Evolutionary conservation across 306 rosid genomes (phyloP).

Genomic region (Vigna radiata): DNA sequence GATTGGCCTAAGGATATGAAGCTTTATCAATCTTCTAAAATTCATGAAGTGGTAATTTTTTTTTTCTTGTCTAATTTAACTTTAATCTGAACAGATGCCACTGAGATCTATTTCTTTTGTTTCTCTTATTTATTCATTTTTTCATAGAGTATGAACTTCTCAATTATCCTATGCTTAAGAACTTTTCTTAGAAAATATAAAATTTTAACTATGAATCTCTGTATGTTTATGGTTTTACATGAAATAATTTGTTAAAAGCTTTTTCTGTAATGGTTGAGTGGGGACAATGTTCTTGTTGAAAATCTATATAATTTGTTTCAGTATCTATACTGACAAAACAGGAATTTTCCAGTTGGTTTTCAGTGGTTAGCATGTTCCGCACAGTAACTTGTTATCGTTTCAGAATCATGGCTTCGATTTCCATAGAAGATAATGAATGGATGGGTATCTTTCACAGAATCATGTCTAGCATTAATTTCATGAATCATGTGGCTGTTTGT

Average conservation of each 20-base stretch:
- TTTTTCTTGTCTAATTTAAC: slow-evolving; percentile 25
- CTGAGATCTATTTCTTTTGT: slow-evolving; percentile 33
- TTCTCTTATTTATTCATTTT: slow-evolving; percentile 23
- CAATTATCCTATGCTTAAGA: slow-evolving; percentile 2
- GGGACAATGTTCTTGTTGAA: too few relatives aligned
- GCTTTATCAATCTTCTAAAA: slow-evolving; percentile 50
- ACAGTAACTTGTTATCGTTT: slow-evolving; percentile 23
- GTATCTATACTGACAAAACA: slow-evolving; percentile 1
- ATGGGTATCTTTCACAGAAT: slow-evolving; percentile 21
- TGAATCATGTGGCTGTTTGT: slow-evolving; percentile 21
- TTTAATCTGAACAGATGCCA: slow-evolving; percentile 24
- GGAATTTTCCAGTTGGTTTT: not conserved
- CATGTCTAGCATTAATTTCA: slow-evolving; percentile 13
- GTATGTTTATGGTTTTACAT: slow-evolving; percentile 6
- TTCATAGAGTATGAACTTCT: slow-evolving; percentile 22
- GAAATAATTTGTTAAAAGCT: not conserved
- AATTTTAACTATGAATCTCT: slow-evolving; percentile 1
- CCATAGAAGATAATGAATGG: slow-evolving; percentile 2
- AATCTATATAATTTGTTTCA: not conserved
- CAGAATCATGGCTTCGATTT: slow-evolving; percentile 23
- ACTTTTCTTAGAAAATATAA: slow-evolving; percentile 9
- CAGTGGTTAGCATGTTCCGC: not conserved
- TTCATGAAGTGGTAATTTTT: slow-evolving; percentile 78
- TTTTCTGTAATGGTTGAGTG: too few relatives aligned
- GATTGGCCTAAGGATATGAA: slow-evolving; percentile 72